Base-by-base conservation (phyloP, 371 early-diverging fungal species). In the Rhizopus microsporus region DNA sequence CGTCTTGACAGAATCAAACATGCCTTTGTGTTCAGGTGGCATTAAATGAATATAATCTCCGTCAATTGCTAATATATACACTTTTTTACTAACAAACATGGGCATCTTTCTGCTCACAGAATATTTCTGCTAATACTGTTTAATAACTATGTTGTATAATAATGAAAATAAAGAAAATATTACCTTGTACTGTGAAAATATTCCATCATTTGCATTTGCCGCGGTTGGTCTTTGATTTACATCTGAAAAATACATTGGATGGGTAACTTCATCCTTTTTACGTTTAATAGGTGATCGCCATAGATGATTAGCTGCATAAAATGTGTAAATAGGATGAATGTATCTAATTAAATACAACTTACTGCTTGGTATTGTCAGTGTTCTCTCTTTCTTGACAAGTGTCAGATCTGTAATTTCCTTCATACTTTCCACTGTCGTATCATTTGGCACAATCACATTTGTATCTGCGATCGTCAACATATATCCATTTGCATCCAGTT, bases 1-100 rank as follows among this genome's bases (percentile, higher is more conserved):
- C 39, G 93, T 93, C 69, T 91, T 91, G 38, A 89, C 86, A 34
- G 85, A 81, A 59, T 93, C 91, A 76, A 92, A 90, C 66, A 92
- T 76, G 56, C 87, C 82, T 62, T 87, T 85, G 39, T 89, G 89
- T 51, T 94, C 95, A 0, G 90, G 77, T 1, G 94, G 92, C 84
- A 93, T 88, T 35, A 98, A 73, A 56, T 94, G 90, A 37, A 98
- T 84, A 59, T 94, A 93, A 47, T 94, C 95, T 4, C 96, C 97
- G 69, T 96, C 96, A 47, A 98, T 91, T 0, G 94, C 93, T 31
- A 98, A 74, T n/a, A 88, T 74, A 47, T 94, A 87, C 49, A 95
- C 92, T 42, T 89, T 86, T 35, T 83, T 82, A 15, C 93, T 92
- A 32, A 94, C 85, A 71, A 91, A 89, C 86, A 90, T 89, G 35